Evolutionary conservation across 2,329 filamentous ascomycete genomes (phyloP), one percentile per base, ranked within the genome.

Genomic region (Fusarium oxysporum): DNA sequence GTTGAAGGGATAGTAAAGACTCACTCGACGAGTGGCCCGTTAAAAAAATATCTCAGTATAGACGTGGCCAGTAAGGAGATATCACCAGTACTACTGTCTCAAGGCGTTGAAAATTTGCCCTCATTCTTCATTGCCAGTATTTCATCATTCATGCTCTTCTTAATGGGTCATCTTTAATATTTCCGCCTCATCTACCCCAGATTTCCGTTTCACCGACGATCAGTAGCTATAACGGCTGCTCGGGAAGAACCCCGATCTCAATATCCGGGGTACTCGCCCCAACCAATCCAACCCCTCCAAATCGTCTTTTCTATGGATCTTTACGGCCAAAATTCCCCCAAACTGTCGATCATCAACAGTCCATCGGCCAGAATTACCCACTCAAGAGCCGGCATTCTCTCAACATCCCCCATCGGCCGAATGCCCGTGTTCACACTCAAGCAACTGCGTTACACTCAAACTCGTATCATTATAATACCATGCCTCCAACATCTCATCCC

Each of bases 361-460:
- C 8, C 11, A 8, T 8, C 55, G 62, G 61, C 19, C 55, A 63
- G 57, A 65, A 38, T 62, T 66, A 54, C 68, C 54, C 44, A 72
- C 58, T 50, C 16, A 37, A 67, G 59, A 59, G 16, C 37, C 68
- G 71, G 62, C 54, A 58, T 71, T 76, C 63, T 65, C 70, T 56
- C 57, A 55, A 72, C 62, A 41, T 44, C 11, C 14, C n/a, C 21
- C 37, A 50, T 77, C 75, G 75, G 75, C 56, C 65, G 69, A 69
- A 38, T 54, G 47, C 54, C 75, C 75, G 75, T 59, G 33, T 40
- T 37, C 40, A 47, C 17, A 28, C 30, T 50, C 21, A 14, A 33
- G 47, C 30, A 47, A 50, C 47, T 32, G 11, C 12, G 43, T 45
- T 45, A 21, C 17, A 45, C 43, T 8, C 11, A 51, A 14, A 5